A percentile compares a stretch with the other conserved stretches of the same genome.
phyloP scores from a whole-genome alignment of 139 green algal species.

The Picochlorum sp. region DNA sequence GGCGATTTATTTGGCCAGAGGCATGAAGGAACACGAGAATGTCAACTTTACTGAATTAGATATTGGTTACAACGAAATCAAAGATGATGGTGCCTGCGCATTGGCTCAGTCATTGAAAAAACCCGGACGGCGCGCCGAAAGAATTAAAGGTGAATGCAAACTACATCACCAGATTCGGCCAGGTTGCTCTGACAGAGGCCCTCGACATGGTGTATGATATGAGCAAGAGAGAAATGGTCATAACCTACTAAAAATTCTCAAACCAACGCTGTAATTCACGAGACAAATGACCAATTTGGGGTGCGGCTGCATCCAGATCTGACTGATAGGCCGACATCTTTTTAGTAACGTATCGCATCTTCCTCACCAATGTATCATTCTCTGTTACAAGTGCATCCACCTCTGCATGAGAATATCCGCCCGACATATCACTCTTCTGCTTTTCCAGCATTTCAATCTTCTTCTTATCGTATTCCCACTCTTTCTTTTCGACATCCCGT shows the following conservation, averaged over 20 bases:
- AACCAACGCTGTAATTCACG: neutral
- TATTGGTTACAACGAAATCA: conserved; percentile 98
- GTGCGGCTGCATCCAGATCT: neutral
- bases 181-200: conserved; percentile 86
- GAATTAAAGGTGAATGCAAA: conserved; percentile 87
- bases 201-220: conserved; percentile 94
- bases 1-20: conserved; percentile 31
- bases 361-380: conserved; percentile 1
- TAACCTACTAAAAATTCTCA: neutral
- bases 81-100: conserved; percentile 92
- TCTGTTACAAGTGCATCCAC: neutral
- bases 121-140: conserved; percentile 64
- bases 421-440: neutral
- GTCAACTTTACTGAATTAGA: conserved; percentile 78
- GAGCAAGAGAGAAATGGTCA: conserved; percentile 49
- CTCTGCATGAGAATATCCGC: neutral
- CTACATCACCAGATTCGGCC: conserved; percentile 89
- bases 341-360: conserved; percentile 1
- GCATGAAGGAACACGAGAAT: conserved; percentile 61
- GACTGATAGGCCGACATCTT: neutral
- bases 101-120: conserved; percentile 90
- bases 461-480: neutral
- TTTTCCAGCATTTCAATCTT: conserved; percentile 2
- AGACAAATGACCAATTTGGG: neutral
- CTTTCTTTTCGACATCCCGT: neutral